These are phyloP conservation scores for Spergularia azorica DNA, from an alignment of 179 eudicot species.

Conservation along the genomic window DNA sequence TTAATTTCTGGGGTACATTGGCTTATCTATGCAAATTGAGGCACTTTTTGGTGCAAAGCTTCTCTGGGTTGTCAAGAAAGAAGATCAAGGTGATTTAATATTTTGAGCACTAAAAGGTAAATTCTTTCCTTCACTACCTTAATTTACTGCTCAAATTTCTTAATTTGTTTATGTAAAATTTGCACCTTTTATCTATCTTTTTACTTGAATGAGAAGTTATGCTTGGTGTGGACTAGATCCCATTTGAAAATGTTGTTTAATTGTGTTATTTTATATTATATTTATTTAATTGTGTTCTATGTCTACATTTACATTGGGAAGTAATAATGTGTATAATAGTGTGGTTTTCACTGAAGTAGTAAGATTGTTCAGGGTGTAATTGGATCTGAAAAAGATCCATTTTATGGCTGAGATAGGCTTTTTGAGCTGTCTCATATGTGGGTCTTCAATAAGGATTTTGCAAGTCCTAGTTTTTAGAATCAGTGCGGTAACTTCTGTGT, in stretches of 20 bases:
- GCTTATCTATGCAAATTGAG: constrained; percentile 44
- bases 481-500: neutral
- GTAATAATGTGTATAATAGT: neutral
- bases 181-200: constrained; percentile 14
- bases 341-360: neutral
- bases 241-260: constrained; percentile 32
- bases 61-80: constrained; percentile 48
- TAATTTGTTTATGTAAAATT: neutral
- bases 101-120: constrained; percentile 30
- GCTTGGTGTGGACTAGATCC: constrained; percentile 30
- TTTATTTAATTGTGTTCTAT: neutral
- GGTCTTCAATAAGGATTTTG: too few relatives aligned
- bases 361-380: constrained; percentile 6
- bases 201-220: constrained; percentile 38
- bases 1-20: constrained; percentile 44
- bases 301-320: neutral
- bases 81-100: constrained; percentile 50
- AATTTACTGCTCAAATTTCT: constrained; percentile 7
- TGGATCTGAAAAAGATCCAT: constrained; percentile 22
- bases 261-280: neutral
- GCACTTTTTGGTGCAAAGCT: constrained; percentile 36
- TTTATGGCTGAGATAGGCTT: constrained; percentile 6
- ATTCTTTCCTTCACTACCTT: constrained; percentile 21
- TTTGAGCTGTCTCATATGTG: neutral
- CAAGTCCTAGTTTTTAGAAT: neutral